Percentiles rank a stretch among this genome's conserved stretches.
Evolutionary conservation across 139 green algal species (phyloP).

Genomic region (Chlorella sp.): DNA sequence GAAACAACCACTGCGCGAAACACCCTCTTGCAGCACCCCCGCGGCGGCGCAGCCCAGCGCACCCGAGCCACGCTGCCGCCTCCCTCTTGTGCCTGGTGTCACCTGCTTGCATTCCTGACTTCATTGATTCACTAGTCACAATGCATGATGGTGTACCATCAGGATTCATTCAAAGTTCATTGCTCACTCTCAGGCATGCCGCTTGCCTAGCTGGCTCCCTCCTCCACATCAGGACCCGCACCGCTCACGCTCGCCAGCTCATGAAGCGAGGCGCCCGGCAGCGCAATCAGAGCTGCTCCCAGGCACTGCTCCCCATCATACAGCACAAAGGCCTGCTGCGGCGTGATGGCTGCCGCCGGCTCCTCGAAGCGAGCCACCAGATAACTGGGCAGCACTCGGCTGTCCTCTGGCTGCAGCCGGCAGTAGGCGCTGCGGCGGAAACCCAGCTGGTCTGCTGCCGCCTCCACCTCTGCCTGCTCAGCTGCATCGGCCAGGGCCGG

Average conservation of each 20-base stretch:
- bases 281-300: conserved; percentile 61
- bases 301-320: conserved; percentile 80
- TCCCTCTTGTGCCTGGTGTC: too few species aligned
- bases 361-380: conserved; percentile 59
- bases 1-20: too few species aligned
- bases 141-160: too few species aligned
- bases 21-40: too few species aligned
- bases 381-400: not conserved
- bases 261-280: conserved; percentile 48
- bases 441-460: not conserved
- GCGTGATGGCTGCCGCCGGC: conserved; percentile 69
- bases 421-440: conserved; percentile 31
- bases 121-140: too few species aligned
- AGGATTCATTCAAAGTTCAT: too few species aligned
- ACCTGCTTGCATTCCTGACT: too few species aligned
- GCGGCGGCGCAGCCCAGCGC: too few species aligned
- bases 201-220: too few species aligned
- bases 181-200: too few species aligned
- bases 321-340: conserved; percentile 79
- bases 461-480: not conserved
- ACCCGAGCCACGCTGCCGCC: too few species aligned
- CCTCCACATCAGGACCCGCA: not conserved
- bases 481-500: not conserved
- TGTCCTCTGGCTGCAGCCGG: conserved; percentile 31
- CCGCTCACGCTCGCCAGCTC: conserved; percentile 36